phyloP scores from a whole-genome alignment of 345 rosid genomes.

The Linum trigynum region DNA sequence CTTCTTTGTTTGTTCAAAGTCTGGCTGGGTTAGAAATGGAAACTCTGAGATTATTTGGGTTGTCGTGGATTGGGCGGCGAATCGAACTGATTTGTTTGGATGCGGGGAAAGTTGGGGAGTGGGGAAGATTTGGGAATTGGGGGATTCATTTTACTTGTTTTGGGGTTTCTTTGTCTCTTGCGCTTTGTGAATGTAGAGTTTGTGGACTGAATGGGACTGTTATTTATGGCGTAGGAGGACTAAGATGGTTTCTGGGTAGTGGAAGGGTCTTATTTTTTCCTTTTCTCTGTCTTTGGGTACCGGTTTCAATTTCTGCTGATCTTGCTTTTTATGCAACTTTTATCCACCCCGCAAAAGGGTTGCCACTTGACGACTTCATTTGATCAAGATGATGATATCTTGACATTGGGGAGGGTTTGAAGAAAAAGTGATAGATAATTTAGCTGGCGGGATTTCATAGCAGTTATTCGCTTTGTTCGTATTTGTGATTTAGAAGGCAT shows the following conservation, averaged over 20 bases:
- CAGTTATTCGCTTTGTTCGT: not conserved
- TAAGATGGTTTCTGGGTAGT: not conserved
- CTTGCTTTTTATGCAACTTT: not conserved
- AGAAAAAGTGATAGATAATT: not conserved
- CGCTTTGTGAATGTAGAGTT: not conserved
- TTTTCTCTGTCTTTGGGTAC: too few species aligned
- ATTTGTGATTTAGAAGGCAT: not conserved
- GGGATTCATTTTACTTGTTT: not conserved
- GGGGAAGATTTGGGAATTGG: not conserved
- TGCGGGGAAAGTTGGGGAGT: constrained; percentile 10
- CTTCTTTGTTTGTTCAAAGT: not conserved
- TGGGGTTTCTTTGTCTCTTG: not conserved
- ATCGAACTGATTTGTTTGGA: constrained; percentile 6
- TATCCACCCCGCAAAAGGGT: not conserved
- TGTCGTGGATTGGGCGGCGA: not conserved
- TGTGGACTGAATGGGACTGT: not conserved
- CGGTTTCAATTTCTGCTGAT: not conserved
- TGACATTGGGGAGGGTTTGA: not conserved
- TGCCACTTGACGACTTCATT: not conserved
- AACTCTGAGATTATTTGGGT: not conserved
- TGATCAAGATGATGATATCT: not conserved
- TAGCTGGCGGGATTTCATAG: not conserved
- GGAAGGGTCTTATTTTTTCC: not conserved
- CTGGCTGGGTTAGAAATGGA: not conserved
- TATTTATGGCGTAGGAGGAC: not conserved